Conservation (phyloP, 2,329 filamentous ascomycete species). For the Aspergillus texensis region DNA sequence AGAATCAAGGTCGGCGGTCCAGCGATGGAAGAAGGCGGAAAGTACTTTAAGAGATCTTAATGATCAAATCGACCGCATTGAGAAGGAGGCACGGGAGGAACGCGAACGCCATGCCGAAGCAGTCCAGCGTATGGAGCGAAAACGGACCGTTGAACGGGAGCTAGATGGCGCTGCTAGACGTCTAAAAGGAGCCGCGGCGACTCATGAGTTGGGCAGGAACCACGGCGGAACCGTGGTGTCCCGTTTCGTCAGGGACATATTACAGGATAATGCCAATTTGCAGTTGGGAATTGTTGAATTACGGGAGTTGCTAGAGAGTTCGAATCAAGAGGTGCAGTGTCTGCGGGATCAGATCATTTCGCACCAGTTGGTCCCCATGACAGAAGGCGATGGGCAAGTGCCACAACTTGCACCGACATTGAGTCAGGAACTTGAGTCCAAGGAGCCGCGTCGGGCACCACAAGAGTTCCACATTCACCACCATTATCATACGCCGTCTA, state of each 20-base stretch:
- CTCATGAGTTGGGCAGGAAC: conserved; percentile 63
- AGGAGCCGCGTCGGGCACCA: conserved; percentile 54
- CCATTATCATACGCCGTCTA: conserved; percentile 78
- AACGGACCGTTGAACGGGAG: conserved; percentile 79
- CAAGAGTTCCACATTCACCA: conserved; percentile 91
- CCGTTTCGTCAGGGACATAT: conserved; percentile 91
- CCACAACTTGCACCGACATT: conserved; percentile 57
- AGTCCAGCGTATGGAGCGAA: conserved; percentile 78
- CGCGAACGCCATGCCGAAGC: conserved; percentile 79
- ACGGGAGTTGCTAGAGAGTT: conserved; percentile 84
- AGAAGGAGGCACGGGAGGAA: conserved; percentile 79
- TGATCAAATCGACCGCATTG: conserved; percentile 85
- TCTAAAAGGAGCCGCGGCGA: conserved; percentile 77
- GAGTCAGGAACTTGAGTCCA: conserved; percentile 69
- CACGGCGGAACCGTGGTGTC: conserved; percentile 75
- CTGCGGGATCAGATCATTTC: conserved; percentile 78
- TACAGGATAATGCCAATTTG: conserved; percentile 92
- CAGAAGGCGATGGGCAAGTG: conserved; percentile 26
- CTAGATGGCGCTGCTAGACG: conserved; percentile 77
- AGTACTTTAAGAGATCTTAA: conserved; percentile 75
- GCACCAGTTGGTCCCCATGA: conserved; percentile 63
- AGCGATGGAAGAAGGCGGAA: conserved; percentile 85
- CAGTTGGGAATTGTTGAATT: conserved; percentile 91
- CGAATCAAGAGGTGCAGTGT: conserved; percentile 90
- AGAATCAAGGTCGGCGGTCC: conserved; percentile 76